A percentile compares a stretch with the other conserved stretches of the same genome.
These are phyloP conservation scores for Komagataella mondaviorum DNA, from an alignment of 805 yeast species.

Conservation along the genomic window DNA sequence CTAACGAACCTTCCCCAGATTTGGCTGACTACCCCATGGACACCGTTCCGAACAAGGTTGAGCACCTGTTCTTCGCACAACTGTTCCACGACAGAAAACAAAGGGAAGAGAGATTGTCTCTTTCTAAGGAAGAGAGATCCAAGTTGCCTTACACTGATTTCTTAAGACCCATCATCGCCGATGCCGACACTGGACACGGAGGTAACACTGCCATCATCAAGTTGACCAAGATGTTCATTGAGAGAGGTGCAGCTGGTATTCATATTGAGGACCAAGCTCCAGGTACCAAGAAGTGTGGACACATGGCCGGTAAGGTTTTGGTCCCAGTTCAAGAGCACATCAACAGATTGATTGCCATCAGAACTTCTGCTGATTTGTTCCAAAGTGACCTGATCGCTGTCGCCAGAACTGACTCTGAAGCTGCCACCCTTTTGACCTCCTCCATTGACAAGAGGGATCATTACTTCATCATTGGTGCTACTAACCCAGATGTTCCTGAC, in stretches of 20 bases:
- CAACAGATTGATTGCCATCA: conserved; percentile 83
- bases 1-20: conserved; percentile 97
- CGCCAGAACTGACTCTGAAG: conserved; percentile 96
- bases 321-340: conserved; percentile 97
- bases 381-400: conserved; percentile 78
- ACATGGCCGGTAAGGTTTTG: conserved; percentile 96
- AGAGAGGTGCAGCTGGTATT: conserved; percentile 97
- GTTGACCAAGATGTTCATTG: conserved; percentile 90
- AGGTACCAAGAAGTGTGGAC: conserved; percentile 97
- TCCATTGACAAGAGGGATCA: conserved; percentile 94
- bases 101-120: conserved; percentile 63
- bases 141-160: conserved; percentile 71
- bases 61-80: conserved; percentile 94
- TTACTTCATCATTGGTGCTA: conserved; percentile 79
- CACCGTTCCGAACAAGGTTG: conserved; percentile 97
- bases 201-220: conserved; percentile 94
- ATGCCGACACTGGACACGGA: conserved; percentile 98
- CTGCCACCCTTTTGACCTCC: conserved; percentile 88
- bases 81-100: conserved; percentile 95
- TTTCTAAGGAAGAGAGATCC: conserved; percentile 52
- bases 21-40: conserved; percentile 98
- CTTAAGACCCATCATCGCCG: conserved; percentile 90
- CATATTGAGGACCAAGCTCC: conserved; percentile 99
- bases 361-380: conserved; percentile 90
- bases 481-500: conserved; percentile 70